Conservation (phyloP, 257 asterid genomes). For the Agastache rugosa region DNA sequence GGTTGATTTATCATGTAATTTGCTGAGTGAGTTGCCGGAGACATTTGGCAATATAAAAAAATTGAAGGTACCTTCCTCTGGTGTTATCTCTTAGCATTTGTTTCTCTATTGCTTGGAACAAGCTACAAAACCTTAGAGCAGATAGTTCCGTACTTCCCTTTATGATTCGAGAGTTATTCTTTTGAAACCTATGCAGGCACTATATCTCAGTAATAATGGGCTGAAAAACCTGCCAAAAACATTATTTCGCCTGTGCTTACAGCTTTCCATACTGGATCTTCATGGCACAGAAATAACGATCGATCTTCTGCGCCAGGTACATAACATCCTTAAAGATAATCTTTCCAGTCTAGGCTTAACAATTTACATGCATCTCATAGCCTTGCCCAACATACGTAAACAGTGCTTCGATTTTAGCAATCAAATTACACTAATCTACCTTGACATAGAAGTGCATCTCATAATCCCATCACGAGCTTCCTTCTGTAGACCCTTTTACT, state of each 20-base stretch:
- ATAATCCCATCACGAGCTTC: too few relatives aligned
- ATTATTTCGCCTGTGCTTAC: constrained; percentile 63
- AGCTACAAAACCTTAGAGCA: constrained; percentile 17
- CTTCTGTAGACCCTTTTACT: too few relatives aligned
- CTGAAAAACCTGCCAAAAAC: constrained; percentile 69
- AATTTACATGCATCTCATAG: not conserved
- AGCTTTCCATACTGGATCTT: constrained; percentile 84
- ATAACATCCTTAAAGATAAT: constrained; percentile 5
- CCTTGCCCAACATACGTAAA: not conserved
- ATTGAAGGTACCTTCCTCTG: constrained; percentile 61
- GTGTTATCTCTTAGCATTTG: not conserved
- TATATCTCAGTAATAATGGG: constrained; percentile 75
- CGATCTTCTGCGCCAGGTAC: constrained; percentile 80
- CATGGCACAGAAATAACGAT: constrained; percentile 86
- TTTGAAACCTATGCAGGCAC: constrained; percentile 56
- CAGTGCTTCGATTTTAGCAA: not conserved
- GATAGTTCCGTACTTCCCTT: not conserved
- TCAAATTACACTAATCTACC: constrained; percentile 15
- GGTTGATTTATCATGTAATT: constrained; percentile 88
- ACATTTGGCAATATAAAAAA: constrained; percentile 55
- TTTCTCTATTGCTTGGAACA: constrained; percentile 14
- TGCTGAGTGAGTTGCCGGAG: constrained; percentile 78
- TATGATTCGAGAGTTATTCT: constrained; percentile 16
- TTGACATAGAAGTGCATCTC: not conserved
- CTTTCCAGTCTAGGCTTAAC: constrained; percentile 4